Evolutionary conservation across 495 filamentous ascomycete genomes (phyloP), one percentile per base, ranked within the genome.

Genomic region (Podospora tetraspora): DNA sequence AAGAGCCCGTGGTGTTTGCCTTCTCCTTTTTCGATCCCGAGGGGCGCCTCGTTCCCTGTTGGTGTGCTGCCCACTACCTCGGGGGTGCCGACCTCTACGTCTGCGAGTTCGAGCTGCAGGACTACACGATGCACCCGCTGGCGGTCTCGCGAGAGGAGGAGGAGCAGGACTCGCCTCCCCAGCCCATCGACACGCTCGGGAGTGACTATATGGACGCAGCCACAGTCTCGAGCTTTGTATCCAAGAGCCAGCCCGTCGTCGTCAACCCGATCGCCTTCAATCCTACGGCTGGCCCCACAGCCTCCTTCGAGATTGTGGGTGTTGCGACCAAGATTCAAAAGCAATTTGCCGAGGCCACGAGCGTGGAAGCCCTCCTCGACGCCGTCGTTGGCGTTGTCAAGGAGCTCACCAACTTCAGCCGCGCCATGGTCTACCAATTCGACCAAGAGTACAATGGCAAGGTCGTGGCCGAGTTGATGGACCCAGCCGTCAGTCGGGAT

Each of bases 61-160:
- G 72, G 72, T 74, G 72, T 21, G 72, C 72, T 10, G 72, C 71
- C 19, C 72, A 74, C 57, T 74, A 74, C 57, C 63, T 70, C 7
- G 70, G 68, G 21, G 59, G 69, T 4, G 21, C 52, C 23, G 70
- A 71, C 57, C 68, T 74, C 16, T 74, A 70, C 13, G 24, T 74
- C n/a, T 74, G 72, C 64, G 72, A 74, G 37, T 74, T 74, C n/a
- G 72, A 74, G 57, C 61, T 74, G 29, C 72, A 74, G 29, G 70
- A 74, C 52, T 72, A 69, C 59, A 66, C 66, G 43, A 57, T 63
- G 61, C 72, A 74, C 64, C 72, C 72, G 5, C n/a, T 67, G 43
- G 52, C 68, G 56, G 63, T 25, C 3, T 34, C 62, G 3, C 32
- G 43, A 11, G 27, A 59, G 43, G 43, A 52, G 43, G 16, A 52